Evolutionary conservation across 176 grass and related monocot genomes (phyloP), one percentile per base, ranked within the genome.

Genomic region (Calamus simplicifolius): DNA sequence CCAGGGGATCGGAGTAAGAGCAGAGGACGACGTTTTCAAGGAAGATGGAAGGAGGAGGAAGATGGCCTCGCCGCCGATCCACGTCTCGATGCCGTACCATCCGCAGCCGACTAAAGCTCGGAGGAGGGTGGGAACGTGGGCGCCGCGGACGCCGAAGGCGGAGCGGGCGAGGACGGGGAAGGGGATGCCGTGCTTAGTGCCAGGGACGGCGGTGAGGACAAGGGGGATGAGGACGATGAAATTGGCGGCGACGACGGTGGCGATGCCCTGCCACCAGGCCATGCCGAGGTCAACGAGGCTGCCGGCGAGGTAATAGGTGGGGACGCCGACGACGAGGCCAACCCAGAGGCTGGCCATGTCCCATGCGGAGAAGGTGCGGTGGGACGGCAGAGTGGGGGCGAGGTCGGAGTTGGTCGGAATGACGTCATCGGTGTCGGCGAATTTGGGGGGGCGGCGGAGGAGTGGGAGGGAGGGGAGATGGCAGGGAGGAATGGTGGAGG

Each of bases 251-350:
- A 70, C 35, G 10, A 91, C 78, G 51, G 84, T 97, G 75, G 83
- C 73, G 12, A 97, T 58, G 55, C 84, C 92, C 68, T 91, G 87
- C 49, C 86, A 55, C 66, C 87, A 89, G 5, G 87, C 87, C 92
- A 97, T 97, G 71, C 92, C 87, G 65, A 97, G 92, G 75, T 97
- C 81, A 3, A 97, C 93, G 52, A 97, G 87, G 75, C 84, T 97
- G 57, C 87, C 87, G 8, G 81, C 93, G 63, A 97, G 87, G 81
- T 91, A 88, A 75, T 91, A 91, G 13, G 93, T 78, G 51, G 87
- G 93, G 29, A 97, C 93, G 21, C 87, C 87, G 18, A 97, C 93
- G 3, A 97, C 93, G n/a, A 97, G 78, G 1, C 87, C 84, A 3
- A 91, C 75, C 93, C 81, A 97, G 29, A 91, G 84, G 72, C 87